Percentiles rank a stretch among this genome's conserved stretches.
Evolutionary conservation across 2,329 filamentous ascomycete genomes (phyloP).

Genomic region (Fusarium setosum): DNA sequence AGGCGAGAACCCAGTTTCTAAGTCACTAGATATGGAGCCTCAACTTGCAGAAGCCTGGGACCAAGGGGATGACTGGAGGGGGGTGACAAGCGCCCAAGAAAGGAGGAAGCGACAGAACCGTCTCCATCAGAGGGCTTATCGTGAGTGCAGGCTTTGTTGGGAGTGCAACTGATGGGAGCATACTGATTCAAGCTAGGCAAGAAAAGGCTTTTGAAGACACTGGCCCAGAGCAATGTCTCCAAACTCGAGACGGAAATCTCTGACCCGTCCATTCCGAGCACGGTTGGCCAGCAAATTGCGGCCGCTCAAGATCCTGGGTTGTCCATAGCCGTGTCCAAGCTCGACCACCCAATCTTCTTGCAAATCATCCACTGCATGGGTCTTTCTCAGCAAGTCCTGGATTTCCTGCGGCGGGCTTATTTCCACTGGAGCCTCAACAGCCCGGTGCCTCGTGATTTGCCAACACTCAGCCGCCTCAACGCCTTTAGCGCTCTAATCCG

Average conservation of each 20-base stretch:
- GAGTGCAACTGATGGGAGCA: neutral
- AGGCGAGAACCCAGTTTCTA: neutral
- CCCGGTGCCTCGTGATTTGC: neutral
- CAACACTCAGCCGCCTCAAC: neutral
- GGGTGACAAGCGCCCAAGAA: neutral
- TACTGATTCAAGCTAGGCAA: neutral
- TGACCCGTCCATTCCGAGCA: too few species aligned
- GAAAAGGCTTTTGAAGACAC: neutral
- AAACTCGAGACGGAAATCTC: too few species aligned
- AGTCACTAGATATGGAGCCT: neutral
- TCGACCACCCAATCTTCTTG: neutral
- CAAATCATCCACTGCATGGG: neutral
- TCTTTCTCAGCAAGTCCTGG: neutral
- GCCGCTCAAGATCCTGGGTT: neutral
- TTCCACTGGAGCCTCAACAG: neutral
- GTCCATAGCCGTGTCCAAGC: neutral
- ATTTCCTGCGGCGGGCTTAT: neutral
- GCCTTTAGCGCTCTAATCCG: neutral
- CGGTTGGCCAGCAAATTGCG: too few species aligned
- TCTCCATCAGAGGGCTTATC: slow-evolving; percentile 9
- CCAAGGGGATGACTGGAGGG: slow-evolving; percentile 3
- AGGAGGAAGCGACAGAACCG: slow-evolving; percentile 10
- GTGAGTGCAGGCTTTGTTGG: neutral
- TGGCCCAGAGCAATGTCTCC: neutral
- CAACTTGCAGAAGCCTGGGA: slow-evolving; percentile 11